These are phyloP conservation scores for Colletotrichum aenigma DNA, from an alignment of 2,329 filamentous ascomycete genomes.

Conservation along the genomic window DNA sequence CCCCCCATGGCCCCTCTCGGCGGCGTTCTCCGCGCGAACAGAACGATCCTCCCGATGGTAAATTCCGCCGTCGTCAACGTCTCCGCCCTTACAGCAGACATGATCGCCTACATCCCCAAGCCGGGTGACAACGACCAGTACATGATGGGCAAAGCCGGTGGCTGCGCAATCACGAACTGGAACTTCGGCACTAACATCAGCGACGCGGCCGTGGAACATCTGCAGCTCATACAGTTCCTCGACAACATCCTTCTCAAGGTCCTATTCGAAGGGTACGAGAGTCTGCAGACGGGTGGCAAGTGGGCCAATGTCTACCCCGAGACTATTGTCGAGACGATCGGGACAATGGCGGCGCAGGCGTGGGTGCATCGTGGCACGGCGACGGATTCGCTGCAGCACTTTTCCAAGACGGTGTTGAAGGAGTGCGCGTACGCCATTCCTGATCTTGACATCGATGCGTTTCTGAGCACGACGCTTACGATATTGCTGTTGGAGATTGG, in stretches of 20 bases:
- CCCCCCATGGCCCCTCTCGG: slow-evolving; percentile 34
- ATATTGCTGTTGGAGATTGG: slow-evolving; percentile 34
- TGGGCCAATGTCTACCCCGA: slow-evolving; percentile 36
- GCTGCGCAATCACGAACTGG: slow-evolving; percentile 35
- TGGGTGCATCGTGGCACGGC: slow-evolving; percentile 39
- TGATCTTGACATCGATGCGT: slow-evolving; percentile 27
- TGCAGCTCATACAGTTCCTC: slow-evolving; percentile 33
- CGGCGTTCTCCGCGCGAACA: slow-evolving; percentile 38
- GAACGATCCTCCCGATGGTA: slow-evolving; percentile 29
- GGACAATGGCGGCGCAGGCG: slow-evolving; percentile 35
- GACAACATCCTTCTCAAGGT: slow-evolving; percentile 36
- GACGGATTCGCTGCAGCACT: slow-evolving; percentile 38
- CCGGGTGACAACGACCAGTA: slow-evolving; percentile 25
- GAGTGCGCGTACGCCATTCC: slow-evolving; percentile 31
- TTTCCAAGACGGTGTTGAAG: slow-evolving; percentile 24
- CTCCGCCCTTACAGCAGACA: slow-evolving; percentile 22
- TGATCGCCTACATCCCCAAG: neutral
- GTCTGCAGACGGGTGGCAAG: slow-evolving; percentile 29
- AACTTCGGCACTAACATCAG: slow-evolving; percentile 33
- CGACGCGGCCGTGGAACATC: slow-evolving; percentile 33
- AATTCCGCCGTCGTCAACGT: slow-evolving; percentile 31
- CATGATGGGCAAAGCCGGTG: slow-evolving; percentile 36
- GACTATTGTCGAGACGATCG: slow-evolving; percentile 34
- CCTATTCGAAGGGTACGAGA: slow-evolving; percentile 33
- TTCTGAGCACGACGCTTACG: slow-evolving; percentile 27